Base-by-base conservation (phyloP, 768 basidiomycete genomes). In the Russula griseocarnosa region DNA sequence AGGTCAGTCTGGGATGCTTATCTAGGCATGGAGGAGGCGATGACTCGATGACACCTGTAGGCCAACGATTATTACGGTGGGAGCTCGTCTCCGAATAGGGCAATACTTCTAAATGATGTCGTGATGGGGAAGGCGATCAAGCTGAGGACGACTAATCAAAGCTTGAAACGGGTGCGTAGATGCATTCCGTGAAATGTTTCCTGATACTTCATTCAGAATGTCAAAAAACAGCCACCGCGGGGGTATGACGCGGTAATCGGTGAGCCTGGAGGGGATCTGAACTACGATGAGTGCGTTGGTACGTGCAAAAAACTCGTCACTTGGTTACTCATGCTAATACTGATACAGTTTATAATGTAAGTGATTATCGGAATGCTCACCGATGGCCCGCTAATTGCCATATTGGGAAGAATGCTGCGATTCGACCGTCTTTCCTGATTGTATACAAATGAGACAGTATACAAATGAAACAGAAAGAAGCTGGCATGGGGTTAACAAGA, bases 231-330 rank as follows among this genome's bases (percentile, higher is more conserved):
- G 71, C 71, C 71, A 28, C 71, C 71, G 8, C 5, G 34, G 4
- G 69, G 70, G 18, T 65, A 60, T 42, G 71, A 72, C 42, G 65
- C 71, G 14, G 71, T 72, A 22, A 56, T 69, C 10, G 71, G 71
- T 22, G 71, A 70, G 57, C 71, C 71, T 10, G 71, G 71, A n/a
- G 61, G 62, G 1, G 61, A 68, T 53, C 53, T 72, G n/a, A 72
- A 72, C 55, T 71, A 72, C 28, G 71, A 72, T 54, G 71, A 72
- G 58, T 58, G 65, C 53, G 67, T 72, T 44, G 71, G 71, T 72
- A 34, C 55, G 71, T 47, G 22, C 22, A 13, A 61, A 36, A 2
- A 38, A 26, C 32, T 36, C n/a, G 10, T 54, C 16, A 11, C 5
- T 44, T 24, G 20, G 18, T 40, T 34, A 34, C 11, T 18, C 5